A percentile compares a stretch with the other conserved stretches of the same genome.
Conservation (phyloP, 768 basidiomycete genomes). For the Trametes punicea region DNA sequence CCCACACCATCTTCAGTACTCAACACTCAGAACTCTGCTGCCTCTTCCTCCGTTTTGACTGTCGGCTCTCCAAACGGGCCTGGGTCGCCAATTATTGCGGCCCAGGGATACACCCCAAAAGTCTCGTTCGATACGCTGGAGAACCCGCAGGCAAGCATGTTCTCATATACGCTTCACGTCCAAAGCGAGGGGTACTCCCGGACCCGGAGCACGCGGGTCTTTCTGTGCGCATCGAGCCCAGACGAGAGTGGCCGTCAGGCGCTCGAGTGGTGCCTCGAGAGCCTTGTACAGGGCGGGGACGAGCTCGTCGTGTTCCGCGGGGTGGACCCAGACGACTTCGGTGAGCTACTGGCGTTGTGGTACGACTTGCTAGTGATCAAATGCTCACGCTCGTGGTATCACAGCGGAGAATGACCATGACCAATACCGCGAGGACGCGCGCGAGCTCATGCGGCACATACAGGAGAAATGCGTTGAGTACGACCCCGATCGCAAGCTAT, state of each 20-base stretch:
- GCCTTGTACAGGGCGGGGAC: slow-evolving; percentile 83
- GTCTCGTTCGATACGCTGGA: slow-evolving; percentile 90
- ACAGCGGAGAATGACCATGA: slow-evolving; percentile 70
- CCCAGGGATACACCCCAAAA: slow-evolving; percentile 49
- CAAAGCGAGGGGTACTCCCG: slow-evolving; percentile 81
- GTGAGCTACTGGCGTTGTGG: slow-evolving; percentile 37
- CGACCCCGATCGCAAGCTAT: slow-evolving; percentile 80
- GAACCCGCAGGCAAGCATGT: slow-evolving; percentile 77
- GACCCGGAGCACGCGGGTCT: slow-evolving; percentile 76
- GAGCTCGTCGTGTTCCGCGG: slow-evolving; percentile 92
- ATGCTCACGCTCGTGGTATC: too few relatives aligned
- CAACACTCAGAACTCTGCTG: neutral
- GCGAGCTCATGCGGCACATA: slow-evolving; percentile 74
- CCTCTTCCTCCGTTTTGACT: slow-evolving; percentile 13
- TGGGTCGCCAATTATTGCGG: slow-evolving; percentile 22
- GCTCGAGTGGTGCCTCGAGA: slow-evolving; percentile 88
- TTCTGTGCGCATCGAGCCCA: slow-evolving; percentile 82
- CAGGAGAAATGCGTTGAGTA: slow-evolving; percentile 76
- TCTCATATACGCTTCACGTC: slow-evolving; percentile 82
- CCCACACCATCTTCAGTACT: slow-evolving; percentile 2
- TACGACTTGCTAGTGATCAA: too few relatives aligned
- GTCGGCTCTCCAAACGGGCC: slow-evolving; percentile 13
- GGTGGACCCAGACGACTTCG: slow-evolving; percentile 81
- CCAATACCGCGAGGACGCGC: slow-evolving; percentile 78
- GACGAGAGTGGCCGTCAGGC: slow-evolving; percentile 90